phyloP scores from a whole-genome alignment of 2,329 filamentous ascomycete genomes.

The Paramyrothecium sp. region DNA sequence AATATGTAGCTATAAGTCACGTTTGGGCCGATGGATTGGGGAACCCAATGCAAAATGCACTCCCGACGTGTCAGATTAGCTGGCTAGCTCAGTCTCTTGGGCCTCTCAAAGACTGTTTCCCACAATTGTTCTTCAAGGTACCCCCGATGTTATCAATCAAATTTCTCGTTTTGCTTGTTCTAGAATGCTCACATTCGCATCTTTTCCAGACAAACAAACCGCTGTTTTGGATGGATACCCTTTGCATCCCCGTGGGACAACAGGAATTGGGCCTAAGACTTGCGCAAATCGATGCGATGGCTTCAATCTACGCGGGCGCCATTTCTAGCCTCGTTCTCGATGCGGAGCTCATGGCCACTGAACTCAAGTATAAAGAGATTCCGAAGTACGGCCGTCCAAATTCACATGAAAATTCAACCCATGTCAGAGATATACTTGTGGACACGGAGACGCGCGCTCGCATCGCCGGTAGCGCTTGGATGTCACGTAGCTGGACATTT shows the following conservation, averaged over 20 bases:
- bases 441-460: background rate
- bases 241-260: background rate
- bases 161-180: too few species aligned
- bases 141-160: too few species aligned
- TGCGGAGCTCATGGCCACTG: background rate
- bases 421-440: background rate
- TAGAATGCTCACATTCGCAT: too few species aligned
- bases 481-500: background rate
- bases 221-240: background rate
- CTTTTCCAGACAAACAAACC: background rate
- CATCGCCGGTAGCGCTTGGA: background rate
- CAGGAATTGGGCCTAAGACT: background rate
- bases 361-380: background rate
- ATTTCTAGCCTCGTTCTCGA: background rate
- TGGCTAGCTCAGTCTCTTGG: too few species aligned
- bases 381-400: background rate
- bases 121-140: too few species aligned
- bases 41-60: background rate
- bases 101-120: too few species aligned
- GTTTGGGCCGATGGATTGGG: background rate
- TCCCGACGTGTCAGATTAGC: background rate
- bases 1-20: background rate
- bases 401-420: background rate
- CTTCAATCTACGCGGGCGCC: background rate
- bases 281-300: background rate